Evolutionary conservation across 2,329 filamentous ascomycete genomes (phyloP), one percentile per base, ranked within the genome.

Genomic region (Penicillium sp.): DNA sequence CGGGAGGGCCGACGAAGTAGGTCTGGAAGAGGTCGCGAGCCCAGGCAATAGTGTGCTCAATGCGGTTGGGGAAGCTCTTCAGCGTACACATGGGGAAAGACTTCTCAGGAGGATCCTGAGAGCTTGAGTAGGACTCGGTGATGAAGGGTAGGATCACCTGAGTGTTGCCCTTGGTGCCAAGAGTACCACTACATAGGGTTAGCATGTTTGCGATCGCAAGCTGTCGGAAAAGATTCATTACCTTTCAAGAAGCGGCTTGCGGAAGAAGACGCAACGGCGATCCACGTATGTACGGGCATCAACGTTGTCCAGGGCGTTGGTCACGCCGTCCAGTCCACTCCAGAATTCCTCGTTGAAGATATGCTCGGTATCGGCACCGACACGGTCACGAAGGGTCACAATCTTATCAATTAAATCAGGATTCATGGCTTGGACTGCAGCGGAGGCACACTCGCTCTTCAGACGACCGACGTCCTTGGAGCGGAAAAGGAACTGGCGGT

Each of bases 51-150:
- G 95, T 98, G 77, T 99, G 95, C 79, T 99, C 93, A 70, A 99
- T 99, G 70, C 89, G 89, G 83, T 99, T 99, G 59, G 95, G 95
- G 83, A 99, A 99, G 77, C 93, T 97, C 72, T 91, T 87, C 62
- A 99, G 84, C 5, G 95, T 98, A 77, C 95, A 99, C 93, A 98
- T 98, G 0, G 95, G 95, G 84, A 99, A 98, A 1, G 95, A 96
- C 80, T 97, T 92, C 83, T 99, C 96, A 0, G 95, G 95, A 1
- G 95, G 95, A 75, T 99, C 96, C 75, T 97, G 94, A 19, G 95
- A 98, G 70, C 89, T 92, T 0, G 95, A 97, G 81, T 99, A 99
- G 1, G 95, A 98, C 77, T 99, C 96, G 0, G 95, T 98, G 63
- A 97, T 80, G 68, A 87, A 85, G 11, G 95, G 96, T 58, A 99